Conservation (phyloP, 148 eudicot species). For the Camellia sinensis region DNA sequence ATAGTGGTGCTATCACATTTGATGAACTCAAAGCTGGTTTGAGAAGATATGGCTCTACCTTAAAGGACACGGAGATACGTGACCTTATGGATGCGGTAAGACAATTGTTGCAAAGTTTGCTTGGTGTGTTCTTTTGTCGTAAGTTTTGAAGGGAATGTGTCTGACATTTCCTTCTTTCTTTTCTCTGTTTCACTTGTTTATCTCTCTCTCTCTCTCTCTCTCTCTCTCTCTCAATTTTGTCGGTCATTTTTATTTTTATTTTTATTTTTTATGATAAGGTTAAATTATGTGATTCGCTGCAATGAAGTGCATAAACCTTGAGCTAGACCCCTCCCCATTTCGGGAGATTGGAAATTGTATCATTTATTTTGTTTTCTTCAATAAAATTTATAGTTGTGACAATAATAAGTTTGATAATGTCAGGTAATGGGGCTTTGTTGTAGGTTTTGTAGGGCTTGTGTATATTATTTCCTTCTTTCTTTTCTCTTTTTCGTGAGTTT, state of each 20-base stretch:
- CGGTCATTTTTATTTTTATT: neutral
- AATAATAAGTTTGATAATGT: neutral
- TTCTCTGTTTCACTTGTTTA: neutral
- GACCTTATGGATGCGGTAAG: slow-evolving; percentile 96
- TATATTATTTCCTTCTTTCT: no score
- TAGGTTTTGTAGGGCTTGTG: no score
- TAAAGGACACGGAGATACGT: slow-evolving; percentile 94
- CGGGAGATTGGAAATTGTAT: neutral
- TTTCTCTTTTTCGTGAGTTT: no score
- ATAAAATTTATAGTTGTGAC: neutral
- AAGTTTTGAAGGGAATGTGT: neutral
- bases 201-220: neutral
- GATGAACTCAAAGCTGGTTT: slow-evolving; percentile 98
- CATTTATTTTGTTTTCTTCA: neutral
- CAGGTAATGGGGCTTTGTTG: neutral
- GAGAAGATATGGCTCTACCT: slow-evolving; percentile 87
- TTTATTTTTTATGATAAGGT: neutral
- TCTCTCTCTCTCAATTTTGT: neutral
- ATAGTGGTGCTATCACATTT: slow-evolving; percentile 94
- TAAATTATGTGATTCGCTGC: neutral
- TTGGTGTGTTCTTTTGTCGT: neutral
- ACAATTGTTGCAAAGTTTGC: neutral
- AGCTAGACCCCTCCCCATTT: neutral
- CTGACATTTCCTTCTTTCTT: neutral
- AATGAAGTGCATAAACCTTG: neutral